Base-by-base conservation (phyloP, 2,329 filamentous ascomycete species). In the Fonsecaea pedrosoi region DNA sequence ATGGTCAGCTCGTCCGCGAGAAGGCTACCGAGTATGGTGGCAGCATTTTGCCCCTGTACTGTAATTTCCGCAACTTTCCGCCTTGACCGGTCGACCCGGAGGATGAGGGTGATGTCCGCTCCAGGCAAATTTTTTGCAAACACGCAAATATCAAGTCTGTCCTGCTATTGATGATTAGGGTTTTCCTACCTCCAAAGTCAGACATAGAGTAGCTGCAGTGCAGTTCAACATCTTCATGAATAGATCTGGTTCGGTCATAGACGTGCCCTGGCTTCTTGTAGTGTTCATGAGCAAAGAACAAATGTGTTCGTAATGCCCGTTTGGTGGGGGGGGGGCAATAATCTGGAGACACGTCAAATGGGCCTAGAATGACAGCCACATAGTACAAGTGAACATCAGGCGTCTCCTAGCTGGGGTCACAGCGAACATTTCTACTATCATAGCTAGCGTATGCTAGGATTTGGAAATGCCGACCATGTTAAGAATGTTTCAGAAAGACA, bases 1-100 rank as follows among this genome's bases (percentile, higher is more conserved):
- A 37, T 40, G 59, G 34, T 61, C 18, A 45, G 18, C 9, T 50
- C 18, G 7, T 25, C 45, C 45, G n/a, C 45, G 45, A 55, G 10
- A 35, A 8, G 25, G 25, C 25, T 25, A 25, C 5, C 40, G 40
- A 34, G 37, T 3, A 35, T 57, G 57, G 34, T 35, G 30, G 45
- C 42, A 35, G 54, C 38, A 37, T 48, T 48, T 57, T 32, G 37
- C 61, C 55, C 58, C 25, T 56, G 63, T 34, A 25, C 32, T 45
- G 54, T 64, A 68, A 70, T 70, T 50, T 70, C 68, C 68, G 68
- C 62, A 40, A 42, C 57, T 68, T 70, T 48, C 65, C 66, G 65
- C 62, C 68, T 54, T 65, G 32, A 68, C 66, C 65, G 66, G 63
- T 64, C 61, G 54, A 61, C 38, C 66, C 66, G 59, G 48, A 61